Evolutionary conservation across 2,329 filamentous ascomycete species (phyloP), one percentile per base, ranked within the genome.

Genomic region (Colletotrichum scovillei): DNA sequence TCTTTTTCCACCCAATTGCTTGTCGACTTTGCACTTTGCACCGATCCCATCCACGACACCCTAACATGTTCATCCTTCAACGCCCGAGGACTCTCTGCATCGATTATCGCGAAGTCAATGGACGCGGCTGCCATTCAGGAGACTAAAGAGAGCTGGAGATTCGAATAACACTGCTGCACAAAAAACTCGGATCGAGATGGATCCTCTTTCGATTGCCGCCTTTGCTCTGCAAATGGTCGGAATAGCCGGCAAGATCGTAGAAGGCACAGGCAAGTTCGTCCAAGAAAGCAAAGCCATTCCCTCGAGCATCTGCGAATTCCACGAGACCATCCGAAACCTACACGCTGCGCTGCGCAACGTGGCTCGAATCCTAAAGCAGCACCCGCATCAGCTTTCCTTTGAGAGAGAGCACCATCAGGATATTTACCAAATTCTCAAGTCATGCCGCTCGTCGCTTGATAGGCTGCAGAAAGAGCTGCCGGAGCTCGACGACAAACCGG

Each of bases 371-470:
- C 70, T 80, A 19, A 5, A 69, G 1, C 76, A 75, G 28, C 68
- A 75, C 19, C 72, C 71, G 14, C 55, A 59, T 22, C 77, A 76
- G 28, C 55, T 77, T 38, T 65, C 77, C 0, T 78, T 78, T 28
- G 79, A 80, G 63, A 74, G 72, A 32, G 76, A 75, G 14, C 78
- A 80, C 46, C 76, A 78, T 35, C 67, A 72, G 14, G 76, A 75
- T 26, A 79, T 80, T 59, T 42, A 75, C 12, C 63, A 63, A 16
- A 78, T 80, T 30, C 65, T 79, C 7, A 59, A 76, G 63, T 78
- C 77, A 11, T 80, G 78, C 53, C 67, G 72, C 16, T 22, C 46
- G 5, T 75, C 76, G 0, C 74, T 79, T 28, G 56, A 76, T 16
- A 69, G 73, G 6, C 63, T 80, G 8, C 35, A 64, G 0, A 49